phyloP scores from a whole-genome alignment of 371 early-diverging fungal species.

The Circinella umbellata region DNA sequence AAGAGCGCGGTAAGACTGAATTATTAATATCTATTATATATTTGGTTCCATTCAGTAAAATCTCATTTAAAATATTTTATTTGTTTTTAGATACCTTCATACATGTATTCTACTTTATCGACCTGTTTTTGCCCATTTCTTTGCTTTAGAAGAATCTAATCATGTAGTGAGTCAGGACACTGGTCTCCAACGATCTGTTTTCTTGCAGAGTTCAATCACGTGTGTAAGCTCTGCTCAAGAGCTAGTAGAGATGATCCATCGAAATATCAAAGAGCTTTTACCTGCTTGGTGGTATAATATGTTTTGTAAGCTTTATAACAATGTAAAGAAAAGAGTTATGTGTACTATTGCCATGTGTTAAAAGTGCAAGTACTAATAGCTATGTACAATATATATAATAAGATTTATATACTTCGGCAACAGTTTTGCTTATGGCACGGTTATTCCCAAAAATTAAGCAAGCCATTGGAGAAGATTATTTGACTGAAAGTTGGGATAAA shows the following conservation, averaged over 20 bases:
- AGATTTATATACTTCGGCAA: constrained; percentile 35
- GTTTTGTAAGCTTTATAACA: constrained; percentile 22
- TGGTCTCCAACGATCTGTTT: constrained; percentile 26
- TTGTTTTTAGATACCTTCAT: constrained; percentile 25
- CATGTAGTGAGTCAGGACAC: constrained; percentile 14
- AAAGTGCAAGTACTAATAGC: too few relatives aligned
- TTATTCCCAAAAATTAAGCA: constrained; percentile 30
- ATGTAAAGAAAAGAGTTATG: too few relatives aligned
- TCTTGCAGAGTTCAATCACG: constrained; percentile 26
- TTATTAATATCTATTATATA: not conserved
- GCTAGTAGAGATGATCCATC: constrained; percentile 29
- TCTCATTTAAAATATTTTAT: not conserved
- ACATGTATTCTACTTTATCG: constrained; percentile 32
- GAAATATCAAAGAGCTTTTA: constrained; percentile 23
- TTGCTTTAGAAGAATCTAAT: constrained; percentile 29
- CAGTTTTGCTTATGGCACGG: constrained; percentile 34
- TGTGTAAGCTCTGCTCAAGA: constrained; percentile 31
- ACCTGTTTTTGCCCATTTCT: constrained; percentile 29
- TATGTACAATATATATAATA: not conserved
- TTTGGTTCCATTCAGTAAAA: not conserved
- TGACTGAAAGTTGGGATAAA: constrained; percentile 28
- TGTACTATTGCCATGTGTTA: too few relatives aligned
- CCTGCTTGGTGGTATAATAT: constrained; percentile 39
- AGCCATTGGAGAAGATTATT: constrained; percentile 23
- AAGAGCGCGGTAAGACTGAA: constrained; percentile 23